A percentile compares a stretch with the other conserved stretches of the same genome.
These are phyloP conservation scores for Pichia sp. DNA, from an alignment of 1,139 yeast genomes.

Conservation along the genomic window DNA sequence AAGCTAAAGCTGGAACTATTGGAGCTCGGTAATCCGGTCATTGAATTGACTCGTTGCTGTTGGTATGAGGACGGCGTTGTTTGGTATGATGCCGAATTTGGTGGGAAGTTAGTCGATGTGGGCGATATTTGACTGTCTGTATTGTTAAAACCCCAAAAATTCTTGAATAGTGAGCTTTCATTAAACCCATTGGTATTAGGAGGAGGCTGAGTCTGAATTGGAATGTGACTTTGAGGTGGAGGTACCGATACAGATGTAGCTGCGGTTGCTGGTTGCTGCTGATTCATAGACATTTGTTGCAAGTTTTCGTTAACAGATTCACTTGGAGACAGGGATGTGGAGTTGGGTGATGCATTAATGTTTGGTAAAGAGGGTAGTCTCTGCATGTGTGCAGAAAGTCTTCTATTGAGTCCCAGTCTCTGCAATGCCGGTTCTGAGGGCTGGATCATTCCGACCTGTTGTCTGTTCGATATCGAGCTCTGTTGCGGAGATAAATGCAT, in stretches of 20 bases:
- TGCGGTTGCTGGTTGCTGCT: neutral
- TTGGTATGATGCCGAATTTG: neutral
- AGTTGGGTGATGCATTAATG: conserved; percentile 3
- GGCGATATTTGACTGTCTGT: conserved; percentile 1
- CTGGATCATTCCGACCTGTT: conserved; percentile 6
- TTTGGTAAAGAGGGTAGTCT: conserved; percentile 14
- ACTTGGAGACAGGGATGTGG: conserved; percentile 6
- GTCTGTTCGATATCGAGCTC: conserved; percentile 2
- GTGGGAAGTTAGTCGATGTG: neutral
- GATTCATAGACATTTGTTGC: too few species aligned
- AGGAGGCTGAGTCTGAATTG: too few species aligned
- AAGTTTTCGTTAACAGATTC: too few species aligned
- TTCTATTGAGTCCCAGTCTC: conserved; percentile 12
- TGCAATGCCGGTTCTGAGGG: conserved; percentile 14
- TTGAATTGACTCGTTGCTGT: conserved; percentile 7
- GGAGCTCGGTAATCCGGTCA: conserved; percentile 5
- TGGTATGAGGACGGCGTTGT: neutral
- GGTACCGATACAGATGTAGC: neutral
- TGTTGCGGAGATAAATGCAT: too few species aligned
- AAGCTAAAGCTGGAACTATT: neutral
- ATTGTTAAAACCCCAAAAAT: conserved; percentile 8
- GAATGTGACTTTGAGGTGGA: too few species aligned
- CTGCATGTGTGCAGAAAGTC: conserved; percentile 16
- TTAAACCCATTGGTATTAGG: too few species aligned
- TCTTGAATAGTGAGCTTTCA: conserved; percentile 9